phyloP scores from a whole-genome alignment of 1,284 basidiomycete species.

The Malassezia brasiliensis region DNA sequence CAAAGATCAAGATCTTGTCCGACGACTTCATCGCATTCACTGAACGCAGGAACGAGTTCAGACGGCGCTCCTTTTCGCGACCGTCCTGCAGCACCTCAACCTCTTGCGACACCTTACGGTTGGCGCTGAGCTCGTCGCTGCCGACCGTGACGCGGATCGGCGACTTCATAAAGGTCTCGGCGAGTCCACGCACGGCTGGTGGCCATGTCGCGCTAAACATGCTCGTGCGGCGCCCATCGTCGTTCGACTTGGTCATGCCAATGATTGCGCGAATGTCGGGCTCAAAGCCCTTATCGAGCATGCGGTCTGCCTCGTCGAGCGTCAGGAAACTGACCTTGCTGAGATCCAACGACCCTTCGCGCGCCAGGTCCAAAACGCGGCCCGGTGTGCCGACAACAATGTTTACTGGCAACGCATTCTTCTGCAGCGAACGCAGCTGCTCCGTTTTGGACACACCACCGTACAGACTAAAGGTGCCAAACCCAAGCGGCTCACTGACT shows the following conservation, averaged over 20 bases:
- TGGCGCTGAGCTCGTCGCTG: conserved; percentile 86
- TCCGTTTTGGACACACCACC: conserved; percentile 82
- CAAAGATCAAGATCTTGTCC: conserved; percentile 80
- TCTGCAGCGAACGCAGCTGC: conserved; percentile 59
- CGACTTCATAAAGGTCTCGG: conserved; percentile 73
- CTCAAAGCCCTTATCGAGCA: conserved; percentile 98
- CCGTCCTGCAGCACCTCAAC: conserved; percentile 84
- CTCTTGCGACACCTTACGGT: conserved; percentile 67
- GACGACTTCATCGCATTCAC: conserved; percentile 49
- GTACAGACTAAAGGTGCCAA: conserved; percentile 75
- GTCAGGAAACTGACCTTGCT: conserved; percentile 76
- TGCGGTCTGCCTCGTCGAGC: conserved; percentile 92
- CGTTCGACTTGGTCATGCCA: conserved; percentile 57
- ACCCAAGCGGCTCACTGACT: conserved; percentile 66
- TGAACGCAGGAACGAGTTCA: conserved; percentile 39
- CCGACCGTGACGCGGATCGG: conserved; percentile 89
- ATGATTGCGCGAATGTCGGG: conserved; percentile 94
- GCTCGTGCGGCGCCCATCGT: conserved; percentile 48
- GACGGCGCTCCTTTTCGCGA: conserved; percentile 69
- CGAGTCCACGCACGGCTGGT: conserved; percentile 84
- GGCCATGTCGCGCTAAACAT: conserved; percentile 94
- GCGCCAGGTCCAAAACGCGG: conserved; percentile 77
- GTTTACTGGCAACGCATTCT: conserved; percentile 54
- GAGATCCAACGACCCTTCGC: conserved; percentile 64
- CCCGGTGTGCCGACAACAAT: conserved; percentile 92